Evolutionary conservation across 2,329 filamentous ascomycete species (phyloP), one percentile per base, ranked within the genome.

Genomic region (Orbilia ellipsospora): DNA sequence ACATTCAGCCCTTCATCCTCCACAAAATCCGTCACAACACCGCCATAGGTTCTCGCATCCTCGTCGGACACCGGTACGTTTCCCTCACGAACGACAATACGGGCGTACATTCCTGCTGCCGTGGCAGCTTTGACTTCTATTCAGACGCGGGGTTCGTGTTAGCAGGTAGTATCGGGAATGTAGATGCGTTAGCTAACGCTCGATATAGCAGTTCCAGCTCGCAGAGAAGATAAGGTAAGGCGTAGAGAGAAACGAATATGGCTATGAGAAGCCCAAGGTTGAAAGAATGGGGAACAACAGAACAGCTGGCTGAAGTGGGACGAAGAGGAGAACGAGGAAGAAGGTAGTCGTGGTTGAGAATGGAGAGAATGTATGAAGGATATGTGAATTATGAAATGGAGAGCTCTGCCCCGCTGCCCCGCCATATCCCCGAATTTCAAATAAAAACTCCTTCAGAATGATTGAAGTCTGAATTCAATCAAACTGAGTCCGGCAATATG

Each of bases 1-100:
- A 20, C 8, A 59, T 51, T 63, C 64, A 75, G 55, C 48, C 70
- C 75, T 10, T 63, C 60, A 59, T 72, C 67, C 48, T 54, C 73
- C 45, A 79, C 80, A 73, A 82, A 81, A 63, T 77, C 80, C 23
- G 62, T 67, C 26, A 82, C 73, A 18, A 80, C n/a, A 1, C 65
- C 51, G 51, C 80, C 77, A 7, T 72, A 79, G 61, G 78, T 66
- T 68, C 77, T 80, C 48, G 62, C 31, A 28, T 88, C 84, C 26
- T 85, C 84, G 18, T 83, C 82, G 10, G 86, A 84, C 77, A 94
- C 82, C 31, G 85, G 85, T 44, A 88, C 86, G 82, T 95, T 95
- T 12, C 91, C 92, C 15, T 90, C 89, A 67, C 92, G 86, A 67
- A 86, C 83, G 67, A 91, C 87, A 2, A 90, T 85, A 63, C 87